These are phyloP conservation scores for Suillus brevipes DNA, from an alignment of 768 basidiomycete genomes.

Conservation along the genomic window DNA sequence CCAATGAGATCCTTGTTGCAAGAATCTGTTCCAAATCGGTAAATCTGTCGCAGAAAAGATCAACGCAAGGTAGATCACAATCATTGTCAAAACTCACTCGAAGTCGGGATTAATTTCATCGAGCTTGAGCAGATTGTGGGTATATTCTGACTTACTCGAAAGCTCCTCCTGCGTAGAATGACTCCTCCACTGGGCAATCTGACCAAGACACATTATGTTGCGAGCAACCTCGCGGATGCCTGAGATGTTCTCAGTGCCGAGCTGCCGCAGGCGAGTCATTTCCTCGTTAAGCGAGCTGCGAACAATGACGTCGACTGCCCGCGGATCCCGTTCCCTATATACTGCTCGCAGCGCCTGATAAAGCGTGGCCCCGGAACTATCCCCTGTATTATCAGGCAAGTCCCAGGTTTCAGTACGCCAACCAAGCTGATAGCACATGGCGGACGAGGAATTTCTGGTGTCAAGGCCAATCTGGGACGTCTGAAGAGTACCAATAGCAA, in stretches of 20 bases:
- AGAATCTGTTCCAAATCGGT: slow-evolving; percentile 71
- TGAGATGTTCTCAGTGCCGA: slow-evolving; percentile 79
- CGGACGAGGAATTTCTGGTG: slow-evolving; percentile 34
- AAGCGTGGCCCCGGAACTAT: slow-evolving; percentile 55
- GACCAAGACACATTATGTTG: slow-evolving; percentile 79
- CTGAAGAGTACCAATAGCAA: slow-evolving; percentile 74
- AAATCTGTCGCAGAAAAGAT: slow-evolving; percentile 51
- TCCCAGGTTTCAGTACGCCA: slow-evolving; percentile 98
- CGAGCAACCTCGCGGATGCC: slow-evolving; percentile 69
- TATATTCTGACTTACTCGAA: slow-evolving; percentile 36
- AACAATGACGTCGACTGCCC: slow-evolving; percentile 48
- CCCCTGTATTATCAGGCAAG: slow-evolving; percentile 62
- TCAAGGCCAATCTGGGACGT: slow-evolving; percentile 36
- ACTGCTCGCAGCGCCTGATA: slow-evolving; percentile 81
- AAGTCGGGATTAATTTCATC: slow-evolving; percentile 53
- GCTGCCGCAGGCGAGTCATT: slow-evolving; percentile 57
- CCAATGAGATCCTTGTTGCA: slow-evolving; percentile 79
- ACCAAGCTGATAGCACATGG: slow-evolving; percentile 75
- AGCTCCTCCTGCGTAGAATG: slow-evolving; percentile 26
- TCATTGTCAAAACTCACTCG: slow-evolving; percentile 51
- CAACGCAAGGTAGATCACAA: neutral
- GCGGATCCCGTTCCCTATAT: slow-evolving; percentile 71
- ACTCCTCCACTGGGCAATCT: slow-evolving; percentile 67
- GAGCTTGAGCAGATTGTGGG: slow-evolving; percentile 43
- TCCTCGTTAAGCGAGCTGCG: slow-evolving; percentile 56